These are phyloP conservation scores for Nakazawaea wyomingensis DNA, from an alignment of 805 yeast genomes.

Conservation along the genomic window DNA sequence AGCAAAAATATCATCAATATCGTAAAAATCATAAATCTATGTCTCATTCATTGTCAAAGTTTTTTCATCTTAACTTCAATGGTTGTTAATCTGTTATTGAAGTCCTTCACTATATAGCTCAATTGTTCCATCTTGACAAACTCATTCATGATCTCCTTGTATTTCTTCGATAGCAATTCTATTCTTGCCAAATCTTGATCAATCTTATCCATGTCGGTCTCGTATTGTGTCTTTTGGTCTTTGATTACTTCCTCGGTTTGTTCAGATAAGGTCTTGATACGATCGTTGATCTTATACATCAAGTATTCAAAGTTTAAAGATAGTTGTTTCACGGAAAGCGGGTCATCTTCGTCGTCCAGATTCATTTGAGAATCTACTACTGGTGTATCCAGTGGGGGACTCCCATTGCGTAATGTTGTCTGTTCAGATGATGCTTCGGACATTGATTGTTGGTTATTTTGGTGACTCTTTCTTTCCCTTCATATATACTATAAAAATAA, in stretches of 20 bases:
- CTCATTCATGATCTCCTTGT: conserved; percentile 23
- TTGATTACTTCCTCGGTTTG: conserved; percentile 23
- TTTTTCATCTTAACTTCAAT: conserved; percentile 18
- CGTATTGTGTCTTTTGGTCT: conserved; percentile 20
- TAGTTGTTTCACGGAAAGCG: conserved; percentile 54
- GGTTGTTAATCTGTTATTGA: conserved; percentile 19
- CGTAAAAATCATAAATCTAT: too few species aligned
- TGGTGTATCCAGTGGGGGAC: background rate
- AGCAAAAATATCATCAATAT: too few species aligned
- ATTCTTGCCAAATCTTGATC: conserved; percentile 18
- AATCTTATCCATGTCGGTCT: conserved; percentile 18
- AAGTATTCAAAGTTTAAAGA: conserved; percentile 63
- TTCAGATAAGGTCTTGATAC: conserved; percentile 35
- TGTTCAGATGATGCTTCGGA: conserved; percentile 3
- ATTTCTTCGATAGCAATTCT: conserved; percentile 18
- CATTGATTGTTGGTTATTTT: too few species aligned
- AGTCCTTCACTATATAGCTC: conserved; percentile 25
- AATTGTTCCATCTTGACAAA: conserved; percentile 30
- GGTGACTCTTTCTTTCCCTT: too few species aligned
- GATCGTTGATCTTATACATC: conserved; percentile 55
- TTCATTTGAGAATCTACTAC: background rate
- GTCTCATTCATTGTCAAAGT: background rate
- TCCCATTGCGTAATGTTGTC: background rate
- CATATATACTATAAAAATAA: too few species aligned
- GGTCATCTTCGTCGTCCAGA: conserved; percentile 42